Base-by-base conservation (phyloP, 805 yeast species). In the Barnettozyma salicaria region DNA sequence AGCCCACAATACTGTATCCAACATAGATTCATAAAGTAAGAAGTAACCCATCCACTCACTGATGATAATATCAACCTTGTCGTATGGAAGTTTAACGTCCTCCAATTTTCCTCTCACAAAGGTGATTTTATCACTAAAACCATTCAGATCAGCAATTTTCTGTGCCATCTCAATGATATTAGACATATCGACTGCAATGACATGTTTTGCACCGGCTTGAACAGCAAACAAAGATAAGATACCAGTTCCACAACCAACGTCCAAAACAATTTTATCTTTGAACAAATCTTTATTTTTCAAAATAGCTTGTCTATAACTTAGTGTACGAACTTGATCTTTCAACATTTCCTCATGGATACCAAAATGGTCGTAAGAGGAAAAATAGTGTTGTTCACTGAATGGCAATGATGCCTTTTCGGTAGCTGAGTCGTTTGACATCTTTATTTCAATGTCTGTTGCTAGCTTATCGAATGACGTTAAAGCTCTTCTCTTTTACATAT, bases 21-120 rank as follows among this genome's bases (percentile, higher is more conserved):
- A 73, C 99, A 92, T 92, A 43, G 96, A 85, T 70, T 92, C 99
- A 59, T 90, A 92, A 39, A 94, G 70, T 50, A 94, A 64, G 56
- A 92, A 92, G 63, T 92, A 92, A 13, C 99, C 99, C 99, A 92
- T 92, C 99, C 99, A 92, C 63, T 92, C 99, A 46, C 92, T 80
- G 43, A 92, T 80, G 49, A 92, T 92, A 51, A 92, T 90, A 59
- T 92, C 99, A 38, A 92, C 99, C 58, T 83, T 69, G 39, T 78
- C 78, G 48, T 72, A 89, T 27, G 97, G 97, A 50, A 92, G 68
- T 30, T 61, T 72, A 39, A 94, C 85, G 55, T 92, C 98, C 65
- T 92, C 99, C 62, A 92, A 71, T 57, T 92, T 92, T 32, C 98
- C 98, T 61, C 83, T 81, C 36, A 90, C 63, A 41, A 90, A 66